phyloP scores from a whole-genome alignment of 73 alveolate species.

The Blepharisma stoltei region DNA sequence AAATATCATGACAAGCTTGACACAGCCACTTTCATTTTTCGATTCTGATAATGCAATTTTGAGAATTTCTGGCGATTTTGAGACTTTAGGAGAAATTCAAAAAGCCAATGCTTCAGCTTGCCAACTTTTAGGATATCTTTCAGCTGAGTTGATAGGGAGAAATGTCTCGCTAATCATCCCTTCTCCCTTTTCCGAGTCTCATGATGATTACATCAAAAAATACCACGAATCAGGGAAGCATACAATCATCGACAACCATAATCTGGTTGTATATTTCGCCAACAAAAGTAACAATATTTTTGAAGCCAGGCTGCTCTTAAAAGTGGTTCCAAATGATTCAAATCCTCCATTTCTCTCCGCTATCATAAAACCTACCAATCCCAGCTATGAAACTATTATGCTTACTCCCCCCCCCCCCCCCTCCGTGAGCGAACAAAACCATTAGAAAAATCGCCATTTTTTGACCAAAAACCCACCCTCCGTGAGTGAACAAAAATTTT shows the following conservation, averaged over 20 bases:
- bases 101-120: constrained; percentile 31
- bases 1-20: constrained; percentile 20
- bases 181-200: constrained; percentile 8
- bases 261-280: not conserved
- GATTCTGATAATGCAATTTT: constrained; percentile 27
- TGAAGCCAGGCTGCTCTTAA: constrained; percentile 17
- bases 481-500: too few species aligned
- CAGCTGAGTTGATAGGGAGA: constrained; percentile 25
- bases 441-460: too few species aligned
- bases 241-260: constrained; percentile 28
- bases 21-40: constrained; percentile 21
- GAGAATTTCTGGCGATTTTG: constrained; percentile 22
- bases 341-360: constrained; percentile 23
- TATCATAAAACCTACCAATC: constrained; percentile 17
- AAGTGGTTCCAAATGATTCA: constrained; percentile 21
- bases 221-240: constrained; percentile 24
- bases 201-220: constrained; percentile 21
- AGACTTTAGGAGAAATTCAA: constrained; percentile 24
- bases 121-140: constrained; percentile 14
- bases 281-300: constrained; percentile 21
- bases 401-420: too few species aligned
- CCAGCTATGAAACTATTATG: not conserved
- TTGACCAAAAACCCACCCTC: too few species aligned
- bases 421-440: too few species aligned
- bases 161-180: constrained; percentile 16